A percentile compares a stretch with the other conserved stretches of the same genome.
phyloP scores from a whole-genome alignment of 2,329 filamentous ascomycete species.

The Aspergillus thermomutatus region DNA sequence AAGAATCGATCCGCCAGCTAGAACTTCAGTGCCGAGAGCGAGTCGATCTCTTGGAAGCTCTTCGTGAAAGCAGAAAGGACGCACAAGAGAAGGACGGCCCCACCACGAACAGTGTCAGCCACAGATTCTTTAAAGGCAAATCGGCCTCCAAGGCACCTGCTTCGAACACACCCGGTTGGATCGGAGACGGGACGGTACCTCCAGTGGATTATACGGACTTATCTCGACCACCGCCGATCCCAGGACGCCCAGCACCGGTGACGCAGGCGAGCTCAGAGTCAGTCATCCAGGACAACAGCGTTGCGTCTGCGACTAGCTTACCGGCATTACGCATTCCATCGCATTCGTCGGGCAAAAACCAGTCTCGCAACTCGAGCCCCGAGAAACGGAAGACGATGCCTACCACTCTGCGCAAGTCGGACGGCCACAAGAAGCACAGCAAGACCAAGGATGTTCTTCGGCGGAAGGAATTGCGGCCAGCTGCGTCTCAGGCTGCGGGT shows the following conservation, averaged over 20 bases:
- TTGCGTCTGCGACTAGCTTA: constrained; percentile 12
- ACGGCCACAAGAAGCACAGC: constrained; percentile 44
- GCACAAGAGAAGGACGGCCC: constrained; percentile 38
- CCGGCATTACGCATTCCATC: constrained; percentile 25
- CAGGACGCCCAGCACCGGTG: constrained; percentile 37
- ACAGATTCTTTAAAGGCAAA: constrained; percentile 27
- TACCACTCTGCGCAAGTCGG: constrained; percentile 50
- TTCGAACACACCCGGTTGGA: constrained; percentile 53
- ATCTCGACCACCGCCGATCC: constrained; percentile 65
- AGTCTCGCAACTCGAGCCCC: constrained; percentile 58
- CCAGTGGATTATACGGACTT: constrained; percentile 76
- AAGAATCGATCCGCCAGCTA: constrained; percentile 76
- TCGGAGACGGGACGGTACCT: constrained; percentile 78
- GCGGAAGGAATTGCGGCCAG: constrained; percentile 47
- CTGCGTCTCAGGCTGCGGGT: constrained; percentile 61
- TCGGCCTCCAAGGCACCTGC: constrained; percentile 18
- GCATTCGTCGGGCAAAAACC: constrained; percentile 36
- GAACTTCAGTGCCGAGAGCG: constrained; percentile 92
- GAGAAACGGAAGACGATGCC: constrained; percentile 59
- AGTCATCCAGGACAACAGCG: constrained; percentile 10
- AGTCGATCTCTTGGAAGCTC: constrained; percentile 79
- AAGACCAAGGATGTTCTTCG: constrained; percentile 40
- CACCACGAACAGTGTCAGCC: constrained; percentile 21
- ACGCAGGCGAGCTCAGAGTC: constrained; percentile 22
- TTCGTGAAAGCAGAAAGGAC: constrained; percentile 64